Evolutionary conservation across 768 basidiomycete species (phyloP).

Genomic region (Rhodotorula paludigena): DNA sequence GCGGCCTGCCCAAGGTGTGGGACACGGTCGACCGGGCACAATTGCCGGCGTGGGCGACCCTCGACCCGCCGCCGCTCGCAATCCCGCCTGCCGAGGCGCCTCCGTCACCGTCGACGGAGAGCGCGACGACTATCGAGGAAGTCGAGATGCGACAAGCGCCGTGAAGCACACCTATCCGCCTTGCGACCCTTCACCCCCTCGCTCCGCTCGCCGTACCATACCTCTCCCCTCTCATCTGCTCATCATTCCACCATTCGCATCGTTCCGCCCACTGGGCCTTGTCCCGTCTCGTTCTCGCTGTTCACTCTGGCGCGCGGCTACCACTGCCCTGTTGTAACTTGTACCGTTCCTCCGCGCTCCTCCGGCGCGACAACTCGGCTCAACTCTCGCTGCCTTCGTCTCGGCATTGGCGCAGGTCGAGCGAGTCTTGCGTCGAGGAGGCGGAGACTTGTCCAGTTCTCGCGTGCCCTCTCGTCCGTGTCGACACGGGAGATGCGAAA

Average conservation of each 20-base stretch:
- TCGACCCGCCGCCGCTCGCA: not conserved
- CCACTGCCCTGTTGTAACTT: not conserved
- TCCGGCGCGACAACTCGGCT: too few relatives aligned
- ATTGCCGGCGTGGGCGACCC: conserved; percentile 1
- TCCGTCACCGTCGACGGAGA: not conserved
- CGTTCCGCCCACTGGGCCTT: not conserved
- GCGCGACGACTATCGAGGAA: not conserved
- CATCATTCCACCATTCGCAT: not conserved
- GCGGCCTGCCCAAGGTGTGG: conserved; percentile 19
- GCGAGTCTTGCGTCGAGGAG: too few relatives aligned
- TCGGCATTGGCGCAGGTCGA: too few relatives aligned
- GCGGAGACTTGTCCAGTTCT: too few relatives aligned
- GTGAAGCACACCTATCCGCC: not conserved
- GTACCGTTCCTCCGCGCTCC: not conserved
- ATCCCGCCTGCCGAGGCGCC: not conserved
- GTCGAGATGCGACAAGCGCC: not conserved
- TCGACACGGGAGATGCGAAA: not conserved
- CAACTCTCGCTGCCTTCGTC: too few relatives aligned
- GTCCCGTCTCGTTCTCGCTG: not conserved
- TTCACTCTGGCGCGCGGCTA: too few relatives aligned
- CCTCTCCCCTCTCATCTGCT: not conserved
- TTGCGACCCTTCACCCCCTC: not conserved
- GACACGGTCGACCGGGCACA: not conserved
- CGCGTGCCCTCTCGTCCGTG: not conserved
- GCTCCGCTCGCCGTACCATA: not conserved